Percentiles rank a stretch among this genome's conserved stretches.
Conservation (phyloP, 345 rosid species). For the Rhizophora mangle region DNA sequence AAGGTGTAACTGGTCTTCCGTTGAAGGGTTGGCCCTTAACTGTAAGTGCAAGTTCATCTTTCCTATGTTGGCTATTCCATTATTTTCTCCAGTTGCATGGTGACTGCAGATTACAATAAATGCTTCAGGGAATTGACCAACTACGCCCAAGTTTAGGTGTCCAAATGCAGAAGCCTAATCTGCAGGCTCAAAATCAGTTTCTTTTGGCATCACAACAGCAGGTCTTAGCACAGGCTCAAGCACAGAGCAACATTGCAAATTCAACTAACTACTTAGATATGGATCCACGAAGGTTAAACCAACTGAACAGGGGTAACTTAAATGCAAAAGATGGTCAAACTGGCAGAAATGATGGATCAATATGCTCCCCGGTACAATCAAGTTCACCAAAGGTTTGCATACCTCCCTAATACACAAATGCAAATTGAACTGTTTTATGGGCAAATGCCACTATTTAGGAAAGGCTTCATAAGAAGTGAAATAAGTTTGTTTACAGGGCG, state of each 20-base stretch:
- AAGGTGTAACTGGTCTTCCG: conserved; percentile 53
- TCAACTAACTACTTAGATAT: conserved; percentile 39
- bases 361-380: conserved; percentile 53
- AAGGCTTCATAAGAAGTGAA: no score
- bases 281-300: conserved; percentile 50
- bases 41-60: conserved; percentile 35
- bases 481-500: no score
- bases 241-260: conserved; percentile 48
- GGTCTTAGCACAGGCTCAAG: conserved; percentile 50
- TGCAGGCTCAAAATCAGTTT: conserved; percentile 47
- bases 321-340: conserved; percentile 52
- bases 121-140: conserved; percentile 51
- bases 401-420: not conserved
- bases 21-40: conserved; percentile 70
- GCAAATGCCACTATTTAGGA: no score
- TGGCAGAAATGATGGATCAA: conserved; percentile 51
- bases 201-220: conserved; percentile 54
- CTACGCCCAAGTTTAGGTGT: conserved; percentile 44
- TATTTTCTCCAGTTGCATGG: conserved; percentile 1
- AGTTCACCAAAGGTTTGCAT: conserved; percentile 53
- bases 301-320: conserved; percentile 44
- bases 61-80: not conserved
- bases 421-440: not conserved
- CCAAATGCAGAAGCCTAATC: conserved; percentile 51
- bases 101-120: conserved; percentile 7